Evolutionary conservation across 2,329 filamentous ascomycete species (phyloP), one percentile per base, ranked within the genome.

Genomic region (Capronia coronata): DNA sequence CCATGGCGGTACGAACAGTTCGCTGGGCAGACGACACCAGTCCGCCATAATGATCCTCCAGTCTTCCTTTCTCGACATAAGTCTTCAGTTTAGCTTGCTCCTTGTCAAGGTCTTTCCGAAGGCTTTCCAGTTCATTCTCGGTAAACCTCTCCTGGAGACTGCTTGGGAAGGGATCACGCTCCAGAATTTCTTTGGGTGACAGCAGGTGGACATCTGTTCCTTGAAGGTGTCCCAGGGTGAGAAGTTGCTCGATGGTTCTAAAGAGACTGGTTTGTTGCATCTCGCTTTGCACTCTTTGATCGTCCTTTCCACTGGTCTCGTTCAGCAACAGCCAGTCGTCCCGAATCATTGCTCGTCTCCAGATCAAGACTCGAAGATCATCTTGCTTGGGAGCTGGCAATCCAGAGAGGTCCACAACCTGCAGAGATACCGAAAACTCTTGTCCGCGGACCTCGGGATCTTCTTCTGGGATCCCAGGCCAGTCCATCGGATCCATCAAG

Each of bases 271-370:
- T 53, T 25, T 51, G 42, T 18, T 52, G 46, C 48, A 56, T 49
- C 18, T 52, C 49, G 18, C 51, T 46, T 29, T 55, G 46, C n/a
- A 60, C 55, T 16, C 45, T 42, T 27, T 57, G 23, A 61, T 94
- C 89, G 49, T 81, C 80, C 63, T 86, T 84, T 51, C 84, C 75
- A 41, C 83, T 80, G 0, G 86, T 91, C 58, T 87, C 81, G 63
- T 93, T 91, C 63, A 94, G 78, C 51, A 72, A 74, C 21, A 77
- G 72, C 93, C 93, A 98, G 63, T 96, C 80, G 65, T 96, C 90
- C 43, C 83, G 80, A 58, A 91, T 77, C 62, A 86, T 86, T 54
- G 88, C 84, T 46, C 93, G 81, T 63, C 93, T 84, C 93, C 93
- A 98, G 55, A 97, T 86, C n/a, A 81, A 67, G 52, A 72, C 74